These are phyloP conservation scores for Anisogramma anomala DNA, from an alignment of 2,329 filamentous ascomycete species.

Conservation along the genomic window DNA sequence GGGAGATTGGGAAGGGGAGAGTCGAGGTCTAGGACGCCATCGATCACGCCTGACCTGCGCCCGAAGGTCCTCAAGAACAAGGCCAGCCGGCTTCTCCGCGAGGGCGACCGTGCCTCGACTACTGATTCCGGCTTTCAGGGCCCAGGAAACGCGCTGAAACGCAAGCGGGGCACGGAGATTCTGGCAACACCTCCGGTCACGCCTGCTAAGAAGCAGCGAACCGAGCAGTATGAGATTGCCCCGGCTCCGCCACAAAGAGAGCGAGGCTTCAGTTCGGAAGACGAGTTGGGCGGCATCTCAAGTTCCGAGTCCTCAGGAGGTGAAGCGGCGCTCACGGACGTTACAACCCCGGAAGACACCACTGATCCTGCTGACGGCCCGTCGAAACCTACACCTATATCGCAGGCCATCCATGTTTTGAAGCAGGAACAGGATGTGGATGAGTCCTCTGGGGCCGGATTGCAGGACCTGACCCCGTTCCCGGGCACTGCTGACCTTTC, in stretches of 20 bases:
- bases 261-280: conserved; percentile 30
- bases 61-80: conserved; percentile 35
- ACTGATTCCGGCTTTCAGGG: conserved; percentile 23
- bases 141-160: conserved; percentile 22
- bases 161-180: conserved; percentile 32
- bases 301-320: conserved; percentile 24
- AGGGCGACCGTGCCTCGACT: conserved; percentile 24
- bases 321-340: conserved; percentile 29
- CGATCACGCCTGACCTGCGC: conserved; percentile 43
- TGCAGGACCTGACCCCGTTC: conserved; percentile 13
- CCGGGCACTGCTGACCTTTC: background rate
- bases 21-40: conserved; percentile 43
- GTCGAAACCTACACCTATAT: conserved; percentile 24
- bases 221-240: conserved; percentile 21
- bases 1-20: conserved; percentile 39
- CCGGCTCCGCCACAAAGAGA: conserved; percentile 21
- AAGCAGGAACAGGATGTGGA: conserved; percentile 25
- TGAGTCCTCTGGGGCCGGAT: conserved; percentile 9
- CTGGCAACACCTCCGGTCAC: conserved; percentile 45
- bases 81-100: conserved; percentile 23
- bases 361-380: conserved; percentile 28
- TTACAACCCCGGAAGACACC: conserved; percentile 39
- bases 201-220: conserved; percentile 39
- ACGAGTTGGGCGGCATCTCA: conserved; percentile 20
- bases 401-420: conserved; percentile 19